Base-by-base conservation (phyloP, 805 yeast genomes). In the Danielia reshetovae region DNA sequence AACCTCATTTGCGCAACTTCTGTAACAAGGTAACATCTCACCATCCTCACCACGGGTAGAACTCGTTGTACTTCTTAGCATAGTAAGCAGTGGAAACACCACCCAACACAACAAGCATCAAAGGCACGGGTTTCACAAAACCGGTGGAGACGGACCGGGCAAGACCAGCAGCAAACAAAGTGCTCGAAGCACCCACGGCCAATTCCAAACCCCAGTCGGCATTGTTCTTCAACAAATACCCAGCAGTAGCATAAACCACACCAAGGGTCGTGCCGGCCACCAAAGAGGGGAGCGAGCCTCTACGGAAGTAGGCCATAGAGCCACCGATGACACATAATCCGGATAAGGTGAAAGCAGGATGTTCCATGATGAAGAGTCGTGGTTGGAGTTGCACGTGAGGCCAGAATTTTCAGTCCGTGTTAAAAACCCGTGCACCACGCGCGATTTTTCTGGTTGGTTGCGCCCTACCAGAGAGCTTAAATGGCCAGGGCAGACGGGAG, bases 131-230 rank as follows among this genome's bases (percentile, higher is more conserved):
- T 54, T 84, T 84, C 43, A 66, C 68, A 59, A 81, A 77, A 4
- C 61, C 53, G 7, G 77, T 68, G 23, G 78, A 76, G 35, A 75
- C 41, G 7, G 86, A 78, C 52, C 97, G 74, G 22, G 78, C 74
- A n/a, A 82, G 46, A 18, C 94, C 88, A 7, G 90, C 89, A 26
- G 72, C 72, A 8, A 82, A 58, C 48, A 89, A 70, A 12, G 84
- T 51, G 2, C 77, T 48, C 4, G 94, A 81, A 2, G 89, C 74
- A 9, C 79, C 82, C 36, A 88, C 62, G 0, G 96, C 95, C 12
- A 83, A 55, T 55, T 85, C 89, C 45, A 89, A 70, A 28, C 96
- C 96, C 60, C 75, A 76, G 53, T 85, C 88, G 41, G 77, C 79
- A 55, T 86, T 85, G 35, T 79, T 64, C 45, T 75, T 72, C 42